Base-by-base conservation (phyloP, 2,329 filamentous ascomycete genomes). In the Coniella lustricola region DNA sequence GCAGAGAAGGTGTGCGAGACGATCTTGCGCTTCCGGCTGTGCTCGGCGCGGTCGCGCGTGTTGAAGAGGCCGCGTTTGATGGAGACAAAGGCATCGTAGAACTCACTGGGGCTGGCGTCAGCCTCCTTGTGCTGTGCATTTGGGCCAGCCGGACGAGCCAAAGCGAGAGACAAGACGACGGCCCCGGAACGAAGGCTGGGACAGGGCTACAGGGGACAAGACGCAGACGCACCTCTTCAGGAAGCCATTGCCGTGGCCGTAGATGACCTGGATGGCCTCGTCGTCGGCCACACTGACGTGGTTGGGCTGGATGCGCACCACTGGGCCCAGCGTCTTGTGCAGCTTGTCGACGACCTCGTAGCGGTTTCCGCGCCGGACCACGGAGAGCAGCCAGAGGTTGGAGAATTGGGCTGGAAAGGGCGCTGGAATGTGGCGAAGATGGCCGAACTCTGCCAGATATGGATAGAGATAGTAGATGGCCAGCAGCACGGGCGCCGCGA, bases 51-150 rank as follows among this genome's bases (percentile, higher is more conserved):
- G 67, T 90, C 81, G 29, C 90, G 77, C 0, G 90, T 95, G 66
- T 94, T 95, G 79, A 95, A 96, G 12, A 96, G 74, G 17, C 89
- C 89, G 12, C 87, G 80, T 44, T 78, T 79, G 60, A 95, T 94
- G 12, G 86, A 90, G 47, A 95, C 89, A 59, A 95, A 95, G 43
- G 87, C 86, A 60, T 95, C 88, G 59, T 95, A 95, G 68, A 90
- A 95, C 2, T 91, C 83, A 36, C 85, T 22, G 16, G 22, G 13
- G 16, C n/a, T n/a, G n/a, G n/a, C n/a, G n/a, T n/a, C n/a, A n/a
- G n/a, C n/a, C n/a, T n/a, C n/a, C n/a, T n/a, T n/a, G n/a, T n/a
- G n/a, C n/a, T n/a, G n/a, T n/a, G n/a, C n/a, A n/a, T n/a, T n/a
- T n/a, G n/a, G n/a, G n/a, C n/a, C n/a, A n/a, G n/a, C n/a, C n/a